Base-by-base conservation (phyloP, 2,329 filamentous ascomycete genomes). In the Penicillium rolfsii region DNA sequence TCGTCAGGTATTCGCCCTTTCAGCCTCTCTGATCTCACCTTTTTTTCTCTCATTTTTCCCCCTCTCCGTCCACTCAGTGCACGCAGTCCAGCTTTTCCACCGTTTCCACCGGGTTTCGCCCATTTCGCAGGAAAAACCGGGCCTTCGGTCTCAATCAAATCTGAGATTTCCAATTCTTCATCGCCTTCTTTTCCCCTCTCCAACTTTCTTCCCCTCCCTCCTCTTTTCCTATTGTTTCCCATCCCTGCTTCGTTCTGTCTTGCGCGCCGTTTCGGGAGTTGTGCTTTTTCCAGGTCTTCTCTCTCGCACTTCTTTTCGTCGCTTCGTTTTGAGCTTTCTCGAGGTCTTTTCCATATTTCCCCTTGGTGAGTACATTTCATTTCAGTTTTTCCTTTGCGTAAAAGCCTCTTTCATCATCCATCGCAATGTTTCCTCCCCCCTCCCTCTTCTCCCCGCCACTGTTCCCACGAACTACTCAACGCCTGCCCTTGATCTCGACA, bases 191-290 rank as follows among this genome's bases (percentile, higher is more conserved):
- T 61, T 64, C 63, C 61, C 61, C 50, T 49, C 64, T 64, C 59
- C 62, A 61, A 63, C 55, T 57, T 59, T 64, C 58, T 62, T 61
- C 61, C 58, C 60, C 59, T 64, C 66, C 61, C 62, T 63, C 62
- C 63, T 57, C 64, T 36, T 70, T 69, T 67, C 65, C 60, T 65
- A 67, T 68, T 70, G 65, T 68, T 67, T 60, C 64, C 64, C 64
- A 65, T 60, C 58, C 65, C 61, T 65, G 64, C 61, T 68, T 68
- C 64, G 64, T 70, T 67, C 57, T 57, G 67, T 69, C 60, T 66
- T 68, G 64, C 63, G 64, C 63, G 64, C 62, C 61, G 52, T 67
- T 64, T 67, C 61, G 67, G 67, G 67, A 70, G 67, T 70, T 70
- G 41, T 67, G 64, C 66, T 70, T 65, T 60, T 63, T 59, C 61